Percentiles rank a stretch among this genome's conserved stretches.
Conservation (phyloP, 257 asterid genomes). For the Echium plantagineum region DNA sequence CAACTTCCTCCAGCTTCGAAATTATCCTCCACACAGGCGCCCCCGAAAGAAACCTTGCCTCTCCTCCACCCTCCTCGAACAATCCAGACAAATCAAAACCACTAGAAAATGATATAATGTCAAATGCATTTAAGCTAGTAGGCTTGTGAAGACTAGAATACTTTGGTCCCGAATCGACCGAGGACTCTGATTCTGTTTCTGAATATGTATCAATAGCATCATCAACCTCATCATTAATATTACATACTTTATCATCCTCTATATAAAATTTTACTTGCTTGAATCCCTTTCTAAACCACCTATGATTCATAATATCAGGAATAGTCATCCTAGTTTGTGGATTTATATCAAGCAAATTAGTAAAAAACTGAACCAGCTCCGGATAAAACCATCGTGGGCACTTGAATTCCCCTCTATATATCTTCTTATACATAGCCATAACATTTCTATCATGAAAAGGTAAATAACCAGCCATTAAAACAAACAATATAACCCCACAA, state of each 20-base stretch:
- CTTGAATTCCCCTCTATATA: conserved; percentile 22
- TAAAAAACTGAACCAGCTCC: conserved; percentile 11
- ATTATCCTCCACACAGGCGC: conserved; percentile 20
- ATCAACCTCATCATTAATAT: conserved; percentile 13
- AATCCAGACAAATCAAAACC: conserved; percentile 33
- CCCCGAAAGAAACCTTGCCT: conserved; percentile 17
- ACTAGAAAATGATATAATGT: conserved; percentile 28
- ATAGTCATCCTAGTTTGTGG: not conserved
- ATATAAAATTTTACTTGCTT: not conserved
- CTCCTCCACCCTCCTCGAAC: conserved; percentile 24
- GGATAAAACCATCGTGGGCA: conserved; percentile 27
- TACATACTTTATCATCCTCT: not conserved
- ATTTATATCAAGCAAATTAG: not conserved
- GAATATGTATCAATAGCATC: conserved; percentile 8
- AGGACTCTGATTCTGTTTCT: conserved; percentile 15
- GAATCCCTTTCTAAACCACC: not conserved
- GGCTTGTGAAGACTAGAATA: conserved; percentile 15
- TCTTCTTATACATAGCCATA: conserved; percentile 25
- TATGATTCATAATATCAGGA: not conserved
- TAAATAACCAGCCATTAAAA: conserved; percentile 23
- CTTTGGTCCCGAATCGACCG: conserved; percentile 11
- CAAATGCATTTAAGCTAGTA: conserved; percentile 32
- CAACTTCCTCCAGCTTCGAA: conserved; percentile 23
- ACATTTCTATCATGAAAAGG: conserved; percentile 25
- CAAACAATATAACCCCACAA: conserved; percentile 24